Conservation (phyloP, 225 moss, liverwort and hornwort genomes). For the Sphagnum tenellum region DNA sequence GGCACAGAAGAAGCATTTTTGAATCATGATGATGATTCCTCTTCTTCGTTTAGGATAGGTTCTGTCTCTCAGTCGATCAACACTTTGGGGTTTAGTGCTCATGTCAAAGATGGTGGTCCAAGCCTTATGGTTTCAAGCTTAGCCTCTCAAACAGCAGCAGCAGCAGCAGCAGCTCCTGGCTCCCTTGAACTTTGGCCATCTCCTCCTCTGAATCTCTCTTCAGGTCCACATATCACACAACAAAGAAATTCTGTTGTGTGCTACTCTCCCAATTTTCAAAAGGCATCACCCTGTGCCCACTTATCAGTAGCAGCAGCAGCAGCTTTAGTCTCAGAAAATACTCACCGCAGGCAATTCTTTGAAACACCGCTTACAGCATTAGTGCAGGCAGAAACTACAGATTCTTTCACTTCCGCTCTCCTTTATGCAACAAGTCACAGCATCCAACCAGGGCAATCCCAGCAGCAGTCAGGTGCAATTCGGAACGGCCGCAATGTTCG, state of each 20-base stretch:
- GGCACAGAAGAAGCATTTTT: no score
- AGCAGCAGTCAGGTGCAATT: slow-evolving; percentile 19
- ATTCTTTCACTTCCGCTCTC: slow-evolving; percentile 49
- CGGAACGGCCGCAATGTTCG: slow-evolving; percentile 56
- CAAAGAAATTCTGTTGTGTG: slow-evolving; percentile 47
- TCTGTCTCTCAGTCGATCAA: slow-evolving; percentile 42
- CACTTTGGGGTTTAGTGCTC: slow-evolving; percentile 34
- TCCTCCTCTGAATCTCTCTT: slow-evolving; percentile 30
- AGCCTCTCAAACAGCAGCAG: slow-evolving; percentile 27
- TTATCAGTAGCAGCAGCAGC: slow-evolving; percentile 6
- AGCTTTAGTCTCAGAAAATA: slow-evolving; percentile 17
- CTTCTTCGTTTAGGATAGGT: slow-evolving; percentile 54
- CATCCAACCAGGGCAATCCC: slow-evolving; percentile 33
- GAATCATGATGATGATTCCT: background rate
- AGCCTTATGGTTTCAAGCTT: slow-evolving; percentile 35
- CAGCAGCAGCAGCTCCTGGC: slow-evolving; percentile 26
- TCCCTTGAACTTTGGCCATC: slow-evolving; percentile 47
- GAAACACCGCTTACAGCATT: slow-evolving; percentile 31
- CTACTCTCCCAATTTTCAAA: slow-evolving; percentile 49
- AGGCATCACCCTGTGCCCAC: slow-evolving; percentile 1
- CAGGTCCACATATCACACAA: slow-evolving; percentile 42
- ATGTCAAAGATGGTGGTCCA: slow-evolving; percentile 26
- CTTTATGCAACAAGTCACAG: slow-evolving; percentile 44
- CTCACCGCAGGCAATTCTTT: slow-evolving; percentile 33
- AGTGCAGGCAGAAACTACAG: slow-evolving; percentile 57